Evolutionary conservation across 495 filamentous ascomycete genomes (phyloP).

Genomic region (Entonaema liquescens): DNA sequence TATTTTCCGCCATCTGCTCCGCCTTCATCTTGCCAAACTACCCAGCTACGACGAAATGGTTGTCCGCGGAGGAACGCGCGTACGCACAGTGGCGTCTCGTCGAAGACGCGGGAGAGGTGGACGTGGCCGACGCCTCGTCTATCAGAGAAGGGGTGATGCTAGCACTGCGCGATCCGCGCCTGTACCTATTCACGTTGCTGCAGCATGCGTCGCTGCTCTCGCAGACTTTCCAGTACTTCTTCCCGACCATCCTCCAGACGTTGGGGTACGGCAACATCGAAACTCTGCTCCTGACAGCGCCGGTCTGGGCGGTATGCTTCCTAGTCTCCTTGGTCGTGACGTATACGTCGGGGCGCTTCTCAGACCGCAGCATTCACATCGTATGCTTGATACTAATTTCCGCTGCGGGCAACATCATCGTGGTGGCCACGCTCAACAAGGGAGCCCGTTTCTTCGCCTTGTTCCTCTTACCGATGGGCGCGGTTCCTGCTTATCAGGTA

Average conservation of each 20-base stretch:
- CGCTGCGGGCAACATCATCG: slow-evolving; percentile 60
- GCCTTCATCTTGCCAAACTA: slow-evolving; percentile 55
- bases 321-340: slow-evolving; percentile 50
- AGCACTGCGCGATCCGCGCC: slow-evolving; percentile 51
- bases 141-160: slow-evolving; percentile 52
- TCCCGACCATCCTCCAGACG: slow-evolving; percentile 63
- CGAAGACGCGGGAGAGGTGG: slow-evolving; percentile 52
- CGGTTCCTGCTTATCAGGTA: slow-evolving; percentile 54
- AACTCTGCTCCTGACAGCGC: slow-evolving; percentile 62
- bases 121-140: slow-evolving; percentile 38
- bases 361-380: slow-evolving; percentile 56
- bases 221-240: slow-evolving; percentile 61
- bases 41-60: slow-evolving; percentile 54
- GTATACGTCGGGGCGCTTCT: slow-evolving; percentile 49
- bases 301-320: slow-evolving; percentile 55
- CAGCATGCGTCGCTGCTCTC: slow-evolving; percentile 54
- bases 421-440: slow-evolving; percentile 53
- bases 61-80: slow-evolving; percentile 52
- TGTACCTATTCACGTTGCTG: slow-evolving; percentile 58
- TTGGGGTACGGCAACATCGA: slow-evolving; percentile 61
- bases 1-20: slow-evolving; percentile 49
- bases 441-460: slow-evolving; percentile 61
- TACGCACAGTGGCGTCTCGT: slow-evolving; percentile 54
- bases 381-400: slow-evolving; percentile 56
- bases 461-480: slow-evolving; percentile 60